Percentiles rank a stretch among this genome's conserved stretches.
phyloP scores from a whole-genome alignment of 306 rosid genomes.

The Prunus mongolica region DNA sequence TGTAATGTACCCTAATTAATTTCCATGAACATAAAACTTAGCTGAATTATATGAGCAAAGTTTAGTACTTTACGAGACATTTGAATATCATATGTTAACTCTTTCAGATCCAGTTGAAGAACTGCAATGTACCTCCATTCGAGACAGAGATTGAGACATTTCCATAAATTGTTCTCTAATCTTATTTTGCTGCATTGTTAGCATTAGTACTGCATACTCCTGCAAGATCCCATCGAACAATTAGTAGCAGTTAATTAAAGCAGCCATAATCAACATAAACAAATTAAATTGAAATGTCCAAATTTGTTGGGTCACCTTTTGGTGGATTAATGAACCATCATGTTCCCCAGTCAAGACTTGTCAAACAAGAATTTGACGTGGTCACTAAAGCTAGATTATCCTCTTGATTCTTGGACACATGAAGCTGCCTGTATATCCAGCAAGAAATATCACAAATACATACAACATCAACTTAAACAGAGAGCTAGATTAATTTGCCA shows the following conservation, averaged over 20 bases:
- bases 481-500: too few species aligned
- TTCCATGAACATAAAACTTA: too few species aligned
- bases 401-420: slow-evolving; percentile 40
- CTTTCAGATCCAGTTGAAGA: too few species aligned
- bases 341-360: slow-evolving; percentile 34
- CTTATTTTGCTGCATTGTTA: too few species aligned
- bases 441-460: background rate
- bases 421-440: slow-evolving; percentile 34
- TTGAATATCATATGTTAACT: too few species aligned
- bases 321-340: slow-evolving; percentile 22
- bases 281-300: background rate
- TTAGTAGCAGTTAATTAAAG: too few species aligned
- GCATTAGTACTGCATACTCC: slow-evolving; percentile 27
- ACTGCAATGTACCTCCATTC: too few species aligned
- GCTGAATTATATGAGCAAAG: too few species aligned
- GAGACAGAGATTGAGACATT: too few species aligned
- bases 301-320: slow-evolving; percentile 41
- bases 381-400: slow-evolving; percentile 38
- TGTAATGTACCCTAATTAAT: too few species aligned
- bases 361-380: slow-evolving; percentile 34
- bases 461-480: background rate
- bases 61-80: too few species aligned
- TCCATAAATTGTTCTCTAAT: too few species aligned
- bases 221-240: background rate
- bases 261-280: background rate